phyloP scores from a whole-genome alignment of 805 yeast species.

The Phaffomyces thermotolerans region DNA sequence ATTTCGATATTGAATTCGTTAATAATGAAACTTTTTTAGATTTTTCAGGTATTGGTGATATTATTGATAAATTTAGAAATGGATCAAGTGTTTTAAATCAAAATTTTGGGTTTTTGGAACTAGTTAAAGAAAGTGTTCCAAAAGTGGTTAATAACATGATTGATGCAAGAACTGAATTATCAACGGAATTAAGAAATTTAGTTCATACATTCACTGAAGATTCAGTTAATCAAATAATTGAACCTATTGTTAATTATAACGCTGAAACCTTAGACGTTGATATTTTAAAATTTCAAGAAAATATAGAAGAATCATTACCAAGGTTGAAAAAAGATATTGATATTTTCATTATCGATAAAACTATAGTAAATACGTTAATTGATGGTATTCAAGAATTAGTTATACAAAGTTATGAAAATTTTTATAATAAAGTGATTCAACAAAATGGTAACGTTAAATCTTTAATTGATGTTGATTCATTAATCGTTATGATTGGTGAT shows the following conservation, averaged over 20 bases:
- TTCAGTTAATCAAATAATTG: slow-evolving; percentile 42
- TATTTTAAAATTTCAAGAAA: slow-evolving; percentile 38
- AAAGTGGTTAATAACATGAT: slow-evolving; percentile 73
- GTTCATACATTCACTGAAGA: slow-evolving; percentile 64
- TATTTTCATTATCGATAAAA: slow-evolving; percentile 48
- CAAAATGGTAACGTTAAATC: slow-evolving; percentile 30
- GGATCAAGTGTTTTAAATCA: slow-evolving; percentile 20
- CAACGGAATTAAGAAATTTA: slow-evolving; percentile 60
- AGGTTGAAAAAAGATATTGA: slow-evolving; percentile 44
- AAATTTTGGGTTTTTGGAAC: slow-evolving; percentile 28
- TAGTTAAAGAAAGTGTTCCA: slow-evolving; percentile 68
- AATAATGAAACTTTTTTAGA: slow-evolving; percentile 71
- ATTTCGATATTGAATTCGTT: slow-evolving; percentile 74
- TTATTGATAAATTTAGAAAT: slow-evolving; percentile 35
- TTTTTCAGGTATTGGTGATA: slow-evolving; percentile 63
- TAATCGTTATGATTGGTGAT: slow-evolving; percentile 41
- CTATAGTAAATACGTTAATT: slow-evolving; percentile 42
- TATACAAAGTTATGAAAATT: slow-evolving; percentile 48
- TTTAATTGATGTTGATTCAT: slow-evolving; percentile 58
- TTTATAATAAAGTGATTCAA: slow-evolving; percentile 30
- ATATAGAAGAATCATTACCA: slow-evolving; percentile 49
- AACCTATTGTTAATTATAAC: slow-evolving; percentile 30
- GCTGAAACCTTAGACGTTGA: slow-evolving; percentile 23
- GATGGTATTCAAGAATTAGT: slow-evolving; percentile 63
- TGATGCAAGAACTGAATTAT: slow-evolving; percentile 70